Percentiles rank a stretch among this genome's conserved stretches.
These are phyloP conservation scores for Hura crepitans DNA, from an alignment of 441 rosid species.

Conservation along the genomic window DNA sequence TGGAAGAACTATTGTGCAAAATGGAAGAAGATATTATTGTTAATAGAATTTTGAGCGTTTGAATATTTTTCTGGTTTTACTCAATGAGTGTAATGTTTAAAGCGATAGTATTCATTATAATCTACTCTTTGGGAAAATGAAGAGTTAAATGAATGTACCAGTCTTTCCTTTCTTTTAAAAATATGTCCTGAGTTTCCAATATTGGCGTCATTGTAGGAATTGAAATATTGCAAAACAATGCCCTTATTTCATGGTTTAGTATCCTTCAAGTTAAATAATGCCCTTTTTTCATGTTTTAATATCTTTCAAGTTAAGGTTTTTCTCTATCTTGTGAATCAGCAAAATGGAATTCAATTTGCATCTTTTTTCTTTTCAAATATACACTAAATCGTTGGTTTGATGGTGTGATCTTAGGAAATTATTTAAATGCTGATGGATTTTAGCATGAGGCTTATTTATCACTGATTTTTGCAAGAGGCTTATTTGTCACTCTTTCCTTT, in stretches of 20 bases:
- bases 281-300: background rate
- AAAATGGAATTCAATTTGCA: background rate
- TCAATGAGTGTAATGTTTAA: too few species aligned
- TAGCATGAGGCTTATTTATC: background rate
- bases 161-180: too few species aligned
- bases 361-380: background rate
- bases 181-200: background rate
- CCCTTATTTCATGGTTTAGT: background rate
- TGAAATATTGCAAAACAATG: background rate
- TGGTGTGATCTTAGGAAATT: background rate
- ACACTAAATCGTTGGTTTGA: background rate
- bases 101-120: too few species aligned
- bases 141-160: too few species aligned
- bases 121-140: too few species aligned
- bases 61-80: background rate
- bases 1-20: background rate
- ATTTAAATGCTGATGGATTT: background rate
- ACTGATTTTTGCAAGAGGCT: too few species aligned
- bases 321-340: background rate
- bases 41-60: background rate
- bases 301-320: background rate
- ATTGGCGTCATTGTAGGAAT: background rate
- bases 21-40: background rate
- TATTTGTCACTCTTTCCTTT: background rate
- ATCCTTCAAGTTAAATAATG: background rate